phyloP scores from a whole-genome alignment of 495 filamentous ascomycete species.

The Xylaria palmicola region DNA sequence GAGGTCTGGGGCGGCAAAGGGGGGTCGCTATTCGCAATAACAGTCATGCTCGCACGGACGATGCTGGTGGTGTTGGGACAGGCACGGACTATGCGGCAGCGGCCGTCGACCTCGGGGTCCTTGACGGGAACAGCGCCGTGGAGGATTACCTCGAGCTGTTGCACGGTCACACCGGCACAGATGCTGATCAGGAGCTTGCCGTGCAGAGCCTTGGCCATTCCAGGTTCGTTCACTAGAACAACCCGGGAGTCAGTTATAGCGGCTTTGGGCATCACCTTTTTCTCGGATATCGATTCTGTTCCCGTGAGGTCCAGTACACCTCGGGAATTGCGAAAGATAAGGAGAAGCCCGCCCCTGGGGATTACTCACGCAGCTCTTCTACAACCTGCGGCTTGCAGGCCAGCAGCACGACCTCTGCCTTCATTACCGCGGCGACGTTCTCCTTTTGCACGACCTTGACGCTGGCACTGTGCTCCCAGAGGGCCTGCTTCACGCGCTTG shows the following conservation, averaged over 20 bases:
- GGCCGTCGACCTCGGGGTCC: conserved; percentile 36
- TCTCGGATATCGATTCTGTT: too few relatives aligned
- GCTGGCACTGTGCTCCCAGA: conserved; percentile 48
- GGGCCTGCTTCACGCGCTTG: conserved; percentile 58
- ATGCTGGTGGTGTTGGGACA: conserved; percentile 76
- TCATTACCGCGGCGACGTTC: conserved; percentile 58
- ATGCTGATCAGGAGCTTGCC: conserved; percentile 85
- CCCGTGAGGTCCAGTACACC: too few relatives aligned
- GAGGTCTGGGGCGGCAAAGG: conserved; percentile 51
- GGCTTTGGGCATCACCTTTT: too few relatives aligned
- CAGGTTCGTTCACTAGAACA: conserved; percentile 59
- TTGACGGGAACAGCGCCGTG: conserved; percentile 41
- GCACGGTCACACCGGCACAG: conserved; percentile 72
- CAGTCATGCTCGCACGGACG: conserved; percentile 78
- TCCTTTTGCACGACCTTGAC: conserved; percentile 49
- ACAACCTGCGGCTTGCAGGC: conserved; percentile 79
- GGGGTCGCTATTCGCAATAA: conserved; percentile 62
- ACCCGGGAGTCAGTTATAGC: too few relatives aligned
- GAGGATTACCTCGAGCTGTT: conserved; percentile 61
- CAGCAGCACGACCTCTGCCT: conserved; percentile 66
- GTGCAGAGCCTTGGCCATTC: conserved; percentile 65
- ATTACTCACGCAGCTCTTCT: conserved; percentile 57
- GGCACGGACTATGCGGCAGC: conserved; percentile 65
- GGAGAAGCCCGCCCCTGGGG: too few relatives aligned
- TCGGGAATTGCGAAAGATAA: too few relatives aligned